These are phyloP conservation scores for Trifolium fragiferum DNA, from an alignment of 306 rosid species.

Conservation along the genomic window DNA sequence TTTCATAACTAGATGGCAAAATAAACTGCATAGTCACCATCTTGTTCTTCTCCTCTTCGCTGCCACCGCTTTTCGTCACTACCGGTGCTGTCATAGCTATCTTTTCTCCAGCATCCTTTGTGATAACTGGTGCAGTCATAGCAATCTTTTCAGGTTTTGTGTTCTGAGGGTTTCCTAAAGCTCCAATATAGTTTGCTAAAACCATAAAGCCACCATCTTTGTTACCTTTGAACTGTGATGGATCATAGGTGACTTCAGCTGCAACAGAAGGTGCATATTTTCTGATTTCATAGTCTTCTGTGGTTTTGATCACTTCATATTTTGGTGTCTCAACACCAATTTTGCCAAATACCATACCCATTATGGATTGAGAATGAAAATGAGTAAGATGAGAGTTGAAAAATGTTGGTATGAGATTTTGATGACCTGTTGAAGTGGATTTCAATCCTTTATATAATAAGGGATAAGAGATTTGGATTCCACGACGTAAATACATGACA, in stretches of 20 bases:
- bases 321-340: conserved; percentile 78
- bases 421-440: neutral
- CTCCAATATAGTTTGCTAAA: conserved; percentile 87
- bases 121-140: conserved; percentile 87
- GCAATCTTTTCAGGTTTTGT: conserved; percentile 80
- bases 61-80: conserved; percentile 46
- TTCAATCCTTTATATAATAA: conserved; percentile 27
- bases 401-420: neutral
- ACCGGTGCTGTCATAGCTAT: conserved; percentile 92
- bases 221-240: conserved; percentile 74
- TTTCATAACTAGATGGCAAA: conserved; percentile 64
- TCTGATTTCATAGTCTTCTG: conserved; percentile 76
- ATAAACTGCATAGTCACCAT: conserved; percentile 78
- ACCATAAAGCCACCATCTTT: conserved; percentile 83
- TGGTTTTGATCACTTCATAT: conserved; percentile 58
- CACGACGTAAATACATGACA: neutral
- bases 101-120: conserved; percentile 57
- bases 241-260: conserved; percentile 80
- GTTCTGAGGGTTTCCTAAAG: conserved; percentile 79
- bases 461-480: neutral
- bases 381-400: neutral
- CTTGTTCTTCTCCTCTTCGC: conserved; percentile 39
- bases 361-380: conserved; percentile 37
- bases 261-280: conserved; percentile 63
- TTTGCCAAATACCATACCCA: conserved; percentile 89